Percentiles rank a stretch among this genome's conserved stretches.
Conservation (phyloP, 1,139 yeast species). For the Magnusiomyces tetraspermus region DNA sequence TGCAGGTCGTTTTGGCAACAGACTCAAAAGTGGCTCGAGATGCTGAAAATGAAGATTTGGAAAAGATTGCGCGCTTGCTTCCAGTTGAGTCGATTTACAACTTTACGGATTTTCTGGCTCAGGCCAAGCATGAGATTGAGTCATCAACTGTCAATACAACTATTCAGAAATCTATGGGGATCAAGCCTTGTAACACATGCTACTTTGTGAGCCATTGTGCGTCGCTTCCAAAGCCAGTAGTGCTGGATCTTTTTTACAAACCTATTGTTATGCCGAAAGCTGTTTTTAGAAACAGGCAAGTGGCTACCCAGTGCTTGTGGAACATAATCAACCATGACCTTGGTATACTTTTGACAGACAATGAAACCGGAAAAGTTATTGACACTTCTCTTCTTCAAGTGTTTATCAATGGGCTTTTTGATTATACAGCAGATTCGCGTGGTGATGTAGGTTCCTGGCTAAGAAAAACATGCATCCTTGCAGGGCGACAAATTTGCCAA, state of each 20-base stretch:
- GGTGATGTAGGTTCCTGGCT: conserved; percentile 58
- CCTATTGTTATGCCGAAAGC: not conserved
- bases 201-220: not conserved
- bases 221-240: not conserved
- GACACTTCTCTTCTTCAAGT: conserved; percentile 6
- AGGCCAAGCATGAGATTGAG: not conserved
- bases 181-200: not conserved
- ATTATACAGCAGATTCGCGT: conserved; percentile 32
- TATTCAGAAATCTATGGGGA: not conserved
- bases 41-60: not conserved
- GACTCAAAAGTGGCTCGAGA: not conserved
- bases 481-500: conserved; percentile 5
- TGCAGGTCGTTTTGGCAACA: not conserved
- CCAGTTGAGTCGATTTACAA: not conserved
- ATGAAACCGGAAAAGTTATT: not conserved
- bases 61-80: not conserved
- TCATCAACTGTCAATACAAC: not conserved
- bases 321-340: not conserved
- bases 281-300: not conserved
- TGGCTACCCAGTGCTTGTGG: not conserved
- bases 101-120: not conserved
- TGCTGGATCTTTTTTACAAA: not conserved
- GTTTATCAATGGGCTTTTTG: conserved; percentile 24
- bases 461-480: conserved; percentile 42
- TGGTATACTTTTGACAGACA: not conserved